Evolutionary conservation across 208 protist genomes (phyloP).

Genomic region (Acanthamoeba healyi): DNA sequence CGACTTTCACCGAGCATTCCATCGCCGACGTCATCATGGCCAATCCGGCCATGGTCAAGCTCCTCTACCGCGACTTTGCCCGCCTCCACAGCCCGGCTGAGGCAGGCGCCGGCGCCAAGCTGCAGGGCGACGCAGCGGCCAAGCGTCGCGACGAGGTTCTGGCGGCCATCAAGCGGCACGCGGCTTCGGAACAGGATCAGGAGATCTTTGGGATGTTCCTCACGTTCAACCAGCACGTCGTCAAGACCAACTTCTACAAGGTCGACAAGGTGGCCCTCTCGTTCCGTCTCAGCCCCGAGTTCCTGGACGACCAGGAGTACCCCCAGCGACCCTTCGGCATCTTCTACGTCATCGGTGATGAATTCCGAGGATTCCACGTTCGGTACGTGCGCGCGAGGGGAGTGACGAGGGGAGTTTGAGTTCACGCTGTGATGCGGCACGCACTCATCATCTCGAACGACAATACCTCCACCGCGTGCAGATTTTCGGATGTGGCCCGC

Average conservation of each 20-base stretch:
- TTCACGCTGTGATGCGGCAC: no score
- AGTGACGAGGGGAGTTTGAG: no score
- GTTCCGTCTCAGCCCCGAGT: conserved; percentile 94
- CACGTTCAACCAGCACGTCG: conserved; percentile 94
- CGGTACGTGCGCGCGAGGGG: background rate
- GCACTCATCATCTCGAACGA: background rate
- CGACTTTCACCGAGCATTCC: conserved; percentile 94
- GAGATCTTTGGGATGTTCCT: conserved; percentile 93
- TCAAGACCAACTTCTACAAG: conserved; percentile 97
- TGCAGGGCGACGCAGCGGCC: background rate
- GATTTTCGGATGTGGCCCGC: conserved; percentile 51
- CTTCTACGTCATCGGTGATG: conserved; percentile 94
- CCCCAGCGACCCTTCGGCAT: conserved; percentile 93
- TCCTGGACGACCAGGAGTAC: conserved; percentile 90
- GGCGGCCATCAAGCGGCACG: conserved; percentile 90
- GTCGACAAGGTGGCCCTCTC: conserved; percentile 93
- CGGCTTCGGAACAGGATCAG: conserved; percentile 89
- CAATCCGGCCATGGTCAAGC: conserved; percentile 93
- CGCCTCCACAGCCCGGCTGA: conserved; percentile 81
- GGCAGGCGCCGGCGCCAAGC: background rate
- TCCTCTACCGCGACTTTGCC: conserved; percentile 94
- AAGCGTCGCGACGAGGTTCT: conserved; percentile 85
- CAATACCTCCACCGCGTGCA: background rate
- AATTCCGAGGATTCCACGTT: conserved; percentile 97
- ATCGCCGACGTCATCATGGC: conserved; percentile 90